phyloP scores from a whole-genome alignment of 2,329 filamentous ascomycete genomes.

The Paracoccidioides brasiliensis region DNA sequence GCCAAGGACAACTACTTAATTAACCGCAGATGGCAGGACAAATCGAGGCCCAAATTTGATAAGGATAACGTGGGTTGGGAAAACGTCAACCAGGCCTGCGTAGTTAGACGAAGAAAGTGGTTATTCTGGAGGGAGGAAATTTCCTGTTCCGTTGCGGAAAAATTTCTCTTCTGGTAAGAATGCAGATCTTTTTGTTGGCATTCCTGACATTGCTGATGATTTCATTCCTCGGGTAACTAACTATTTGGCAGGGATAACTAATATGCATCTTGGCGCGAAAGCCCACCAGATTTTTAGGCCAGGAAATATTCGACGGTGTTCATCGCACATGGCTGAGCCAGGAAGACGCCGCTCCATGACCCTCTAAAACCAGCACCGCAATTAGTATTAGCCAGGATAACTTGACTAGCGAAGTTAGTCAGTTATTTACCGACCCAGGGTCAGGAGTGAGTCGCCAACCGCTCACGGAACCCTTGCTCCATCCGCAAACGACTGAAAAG shows the following conservation, averaged over 20 bases:
- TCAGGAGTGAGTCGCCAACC: not conserved
- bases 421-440: too few species aligned
- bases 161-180: slow-evolving; percentile 30
- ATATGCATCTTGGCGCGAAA: slow-evolving; percentile 28
- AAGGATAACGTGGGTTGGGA: slow-evolving; percentile 24
- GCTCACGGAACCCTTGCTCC: not conserved
- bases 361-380: not conserved
- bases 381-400: not conserved
- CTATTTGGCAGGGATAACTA: slow-evolving; percentile 24
- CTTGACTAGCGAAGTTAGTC: not conserved
- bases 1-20: slow-evolving; percentile 27
- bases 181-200: not conserved
- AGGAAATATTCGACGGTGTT: slow-evolving; percentile 26
- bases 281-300: slow-evolving; percentile 26
- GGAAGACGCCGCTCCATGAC: not conserved
- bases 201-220: not conserved
- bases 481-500: slow-evolving; percentile 5
- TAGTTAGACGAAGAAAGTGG: slow-evolving; percentile 16
- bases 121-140: slow-evolving; percentile 17
- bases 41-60: slow-evolving; percentile 23
- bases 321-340: slow-evolving; percentile 21
- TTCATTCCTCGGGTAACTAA: not conserved
- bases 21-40: slow-evolving; percentile 24
- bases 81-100: slow-evolving; percentile 25
- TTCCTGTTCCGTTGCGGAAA: slow-evolving; percentile 23